phyloP scores from a whole-genome alignment of 2,329 filamentous ascomycete species.

The Dactylella cylindrospora region DNA sequence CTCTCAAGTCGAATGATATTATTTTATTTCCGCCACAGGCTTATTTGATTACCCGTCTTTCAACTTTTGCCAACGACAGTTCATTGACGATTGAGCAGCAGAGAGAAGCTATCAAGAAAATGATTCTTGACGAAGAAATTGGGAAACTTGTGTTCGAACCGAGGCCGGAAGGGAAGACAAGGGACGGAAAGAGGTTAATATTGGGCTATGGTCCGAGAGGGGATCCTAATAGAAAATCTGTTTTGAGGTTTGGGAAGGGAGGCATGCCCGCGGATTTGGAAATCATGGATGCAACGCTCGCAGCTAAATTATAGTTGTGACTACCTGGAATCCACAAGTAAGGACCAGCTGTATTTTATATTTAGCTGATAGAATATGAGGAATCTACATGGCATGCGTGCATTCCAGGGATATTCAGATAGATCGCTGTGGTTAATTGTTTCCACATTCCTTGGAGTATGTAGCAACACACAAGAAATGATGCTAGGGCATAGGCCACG shows the following conservation, averaged over 20 bases:
- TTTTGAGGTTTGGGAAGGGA: constrained; percentile 59
- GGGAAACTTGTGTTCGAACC: constrained; percentile 63
- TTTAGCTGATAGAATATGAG: too few species aligned
- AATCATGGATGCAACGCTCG: constrained; percentile 58
- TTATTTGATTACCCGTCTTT: constrained; percentile 65
- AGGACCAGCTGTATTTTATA: too few species aligned
- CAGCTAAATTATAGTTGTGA: constrained; percentile 50
- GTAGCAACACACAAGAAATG: too few species aligned
- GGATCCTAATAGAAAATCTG: constrained; percentile 62
- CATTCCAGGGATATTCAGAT: too few species aligned
- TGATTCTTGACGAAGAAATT: constrained; percentile 59
- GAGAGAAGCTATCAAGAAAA: constrained; percentile 54
- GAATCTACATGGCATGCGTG: too few species aligned
- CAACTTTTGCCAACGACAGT: constrained; percentile 58
- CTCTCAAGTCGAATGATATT: constrained; percentile 66
- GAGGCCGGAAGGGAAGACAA: constrained; percentile 55
- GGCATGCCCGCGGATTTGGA: constrained; percentile 59
- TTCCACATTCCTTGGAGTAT: too few species aligned
- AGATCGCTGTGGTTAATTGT: too few species aligned
- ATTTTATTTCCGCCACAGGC: constrained; percentile 90
- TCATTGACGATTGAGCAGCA: constrained; percentile 50
- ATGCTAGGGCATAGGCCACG: too few species aligned
- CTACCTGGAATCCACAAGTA: too few species aligned
- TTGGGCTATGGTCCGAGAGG: constrained; percentile 61
- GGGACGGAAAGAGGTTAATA: constrained; percentile 56